Evolutionary conservation across 129 eudicot species (phyloP).

Genomic region (Flaveria trinervia): DNA sequence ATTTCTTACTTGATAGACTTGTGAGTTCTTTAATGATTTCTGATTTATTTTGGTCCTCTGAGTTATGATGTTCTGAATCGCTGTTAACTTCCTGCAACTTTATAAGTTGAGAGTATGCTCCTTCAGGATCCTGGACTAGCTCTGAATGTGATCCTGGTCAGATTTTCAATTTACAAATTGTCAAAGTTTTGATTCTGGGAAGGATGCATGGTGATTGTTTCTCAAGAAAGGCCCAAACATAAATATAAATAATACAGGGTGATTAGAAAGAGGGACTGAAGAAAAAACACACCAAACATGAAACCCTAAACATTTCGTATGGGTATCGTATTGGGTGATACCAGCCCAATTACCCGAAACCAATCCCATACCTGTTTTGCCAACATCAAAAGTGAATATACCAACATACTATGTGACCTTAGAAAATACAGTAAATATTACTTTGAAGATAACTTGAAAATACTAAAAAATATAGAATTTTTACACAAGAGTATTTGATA

Average conservation of each 20-base stretch:
- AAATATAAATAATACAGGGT: too few species aligned
- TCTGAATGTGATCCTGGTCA: constrained; percentile 26
- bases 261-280: too few species aligned
- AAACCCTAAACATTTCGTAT: too few species aligned
- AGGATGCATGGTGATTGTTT: too few species aligned
- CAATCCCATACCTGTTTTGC: too few species aligned
- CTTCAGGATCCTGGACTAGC: constrained; percentile 25
- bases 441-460: neutral
- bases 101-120: constrained; percentile 33
- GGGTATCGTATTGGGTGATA: too few species aligned
- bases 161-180: neutral
- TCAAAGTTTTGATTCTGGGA: neutral
- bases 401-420: too few species aligned
- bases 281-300: too few species aligned
- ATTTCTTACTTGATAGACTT: constrained; percentile 15
- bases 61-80: constrained; percentile 8
- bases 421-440: too few species aligned
- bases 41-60: constrained; percentile 19
- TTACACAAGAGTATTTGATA: neutral
- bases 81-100: constrained; percentile 18
- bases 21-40: neutral
- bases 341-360: too few species aligned
- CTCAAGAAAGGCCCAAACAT: too few species aligned
- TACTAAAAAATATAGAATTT: neutral
- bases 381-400: too few species aligned